Conservation (phyloP, 1,139 yeast species). For the Dujonia santamariae region DNA sequence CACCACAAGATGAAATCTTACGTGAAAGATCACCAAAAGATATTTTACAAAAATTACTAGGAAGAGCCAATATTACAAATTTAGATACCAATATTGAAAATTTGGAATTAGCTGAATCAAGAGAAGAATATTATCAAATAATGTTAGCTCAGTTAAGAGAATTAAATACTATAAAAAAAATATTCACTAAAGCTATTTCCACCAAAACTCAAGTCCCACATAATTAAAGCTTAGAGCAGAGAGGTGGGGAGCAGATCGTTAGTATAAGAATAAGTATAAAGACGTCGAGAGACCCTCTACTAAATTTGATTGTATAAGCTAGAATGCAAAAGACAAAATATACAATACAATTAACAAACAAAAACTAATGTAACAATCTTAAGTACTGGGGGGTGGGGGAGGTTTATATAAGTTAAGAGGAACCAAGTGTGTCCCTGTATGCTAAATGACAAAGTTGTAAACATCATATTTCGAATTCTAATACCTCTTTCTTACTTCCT, state of each 20-base stretch:
- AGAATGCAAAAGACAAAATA: no score
- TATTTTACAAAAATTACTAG: neutral
- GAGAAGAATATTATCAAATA: slow-evolving; percentile 5
- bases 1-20: neutral
- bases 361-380: no score
- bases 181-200: slow-evolving; percentile 1
- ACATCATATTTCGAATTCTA: no score
- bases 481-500: no score
- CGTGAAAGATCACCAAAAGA: slow-evolving; percentile 1
- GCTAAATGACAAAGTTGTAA: no score
- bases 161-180: slow-evolving; percentile 1
- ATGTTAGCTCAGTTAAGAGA: slow-evolving; percentile 1
- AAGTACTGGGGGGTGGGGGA: no score
- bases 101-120: slow-evolving; percentile 3
- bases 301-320: no score
- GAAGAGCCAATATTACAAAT: neutral
- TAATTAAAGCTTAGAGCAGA: neutral
- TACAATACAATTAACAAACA: no score
- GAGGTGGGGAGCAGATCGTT: neutral
- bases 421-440: no score
- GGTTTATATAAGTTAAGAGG: no score
- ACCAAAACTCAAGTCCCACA: neutral
- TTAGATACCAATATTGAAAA: slow-evolving; percentile 2
- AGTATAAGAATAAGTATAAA: no score
- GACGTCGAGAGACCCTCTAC: no score